Conservation (phyloP, 116 monocot species). For the Posidonia oceanica region DNA sequence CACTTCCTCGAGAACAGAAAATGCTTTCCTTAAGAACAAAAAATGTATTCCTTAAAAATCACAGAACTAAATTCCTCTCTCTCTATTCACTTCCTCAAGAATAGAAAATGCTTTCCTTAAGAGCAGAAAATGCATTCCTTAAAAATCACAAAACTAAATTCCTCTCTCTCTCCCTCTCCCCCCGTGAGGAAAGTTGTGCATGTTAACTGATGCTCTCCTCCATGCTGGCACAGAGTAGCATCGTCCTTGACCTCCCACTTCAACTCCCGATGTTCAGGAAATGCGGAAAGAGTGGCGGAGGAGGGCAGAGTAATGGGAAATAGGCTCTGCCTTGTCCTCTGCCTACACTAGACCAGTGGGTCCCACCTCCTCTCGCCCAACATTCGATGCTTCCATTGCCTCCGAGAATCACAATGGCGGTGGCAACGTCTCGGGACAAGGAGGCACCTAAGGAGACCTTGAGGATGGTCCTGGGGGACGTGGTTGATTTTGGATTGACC, state of each 20-base stretch:
- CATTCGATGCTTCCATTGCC: background rate
- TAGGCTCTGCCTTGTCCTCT: constrained; percentile 3
- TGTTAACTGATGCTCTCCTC: too few relatives aligned
- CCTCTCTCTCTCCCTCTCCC: too few relatives aligned
- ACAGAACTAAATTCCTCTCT: too few relatives aligned
- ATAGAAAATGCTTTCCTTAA: too few relatives aligned
- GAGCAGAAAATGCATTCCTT: too few relatives aligned
- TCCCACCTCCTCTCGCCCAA: constrained; percentile 7
- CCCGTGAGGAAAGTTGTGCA: too few relatives aligned
- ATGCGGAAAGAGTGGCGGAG: constrained; percentile 20
- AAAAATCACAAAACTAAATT: too few relatives aligned
- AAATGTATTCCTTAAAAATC: too few relatives aligned
- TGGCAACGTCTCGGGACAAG: too few relatives aligned
- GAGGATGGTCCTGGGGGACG: constrained; percentile 29
- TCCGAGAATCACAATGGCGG: background rate
- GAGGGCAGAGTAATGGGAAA: constrained; percentile 15
- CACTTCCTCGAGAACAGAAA: too few relatives aligned
- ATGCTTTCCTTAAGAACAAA: too few relatives aligned
- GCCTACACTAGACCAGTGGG: background rate
- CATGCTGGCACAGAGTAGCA: background rate
- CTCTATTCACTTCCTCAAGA: too few relatives aligned
- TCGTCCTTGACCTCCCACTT: background rate
- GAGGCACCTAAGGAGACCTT: constrained; percentile 52
- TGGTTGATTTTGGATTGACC: constrained; percentile 60
- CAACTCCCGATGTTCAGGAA: constrained; percentile 1